A percentile compares a stretch with the other conserved stretches of the same genome.
Evolutionary conservation across 2,329 filamentous ascomycete species (phyloP).

Genomic region (Helicocarpus griseus): DNA sequence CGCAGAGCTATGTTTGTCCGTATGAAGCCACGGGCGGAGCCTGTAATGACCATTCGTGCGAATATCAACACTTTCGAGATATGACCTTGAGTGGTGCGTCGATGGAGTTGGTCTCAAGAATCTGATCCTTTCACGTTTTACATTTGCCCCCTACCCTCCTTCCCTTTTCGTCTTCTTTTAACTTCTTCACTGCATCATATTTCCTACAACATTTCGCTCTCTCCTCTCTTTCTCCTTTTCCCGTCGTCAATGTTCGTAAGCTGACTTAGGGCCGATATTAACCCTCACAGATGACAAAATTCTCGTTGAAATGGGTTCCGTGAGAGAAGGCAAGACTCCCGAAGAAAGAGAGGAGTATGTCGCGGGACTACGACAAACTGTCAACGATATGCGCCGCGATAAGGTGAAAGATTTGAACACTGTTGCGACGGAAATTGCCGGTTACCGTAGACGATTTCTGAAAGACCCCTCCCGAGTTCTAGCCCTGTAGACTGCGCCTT

Average conservation of each 20-base stretch:
- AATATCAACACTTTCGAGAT: slow-evolving; percentile 68
- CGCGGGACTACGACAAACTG: slow-evolving; percentile 38
- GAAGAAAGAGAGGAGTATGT: slow-evolving; percentile 36
- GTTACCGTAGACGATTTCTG: slow-evolving; percentile 42
- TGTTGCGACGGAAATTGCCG: slow-evolving; percentile 40
- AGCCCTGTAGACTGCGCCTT: slow-evolving; percentile 26
- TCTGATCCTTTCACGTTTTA: slow-evolving; percentile 10
- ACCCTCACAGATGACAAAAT: slow-evolving; percentile 42
- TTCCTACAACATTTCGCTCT: slow-evolving; percentile 8
- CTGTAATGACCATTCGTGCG: slow-evolving; percentile 67
- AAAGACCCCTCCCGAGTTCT: slow-evolving; percentile 37
- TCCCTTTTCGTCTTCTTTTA: slow-evolving; percentile 1
- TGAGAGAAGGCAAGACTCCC: slow-evolving; percentile 36
- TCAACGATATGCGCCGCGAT: slow-evolving; percentile 40
- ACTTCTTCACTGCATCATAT: slow-evolving; percentile 7
- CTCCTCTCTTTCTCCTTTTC: slow-evolving; percentile 11
- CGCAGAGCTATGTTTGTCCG: slow-evolving; percentile 62
- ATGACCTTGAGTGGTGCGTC: slow-evolving; percentile 68
- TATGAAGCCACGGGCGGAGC: slow-evolving; percentile 59
- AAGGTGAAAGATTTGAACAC: slow-evolving; percentile 42
- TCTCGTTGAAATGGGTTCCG: slow-evolving; percentile 39
- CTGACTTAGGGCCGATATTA: slow-evolving; percentile 32
- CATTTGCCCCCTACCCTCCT: slow-evolving; percentile 8
- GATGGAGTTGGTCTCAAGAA: slow-evolving; percentile 20
- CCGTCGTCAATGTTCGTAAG: slow-evolving; percentile 6